Evolutionary conservation across 257 asterid species (phyloP), one percentile per base, ranked within the genome.

Genomic region (Nicotiana noctiflora): DNA sequence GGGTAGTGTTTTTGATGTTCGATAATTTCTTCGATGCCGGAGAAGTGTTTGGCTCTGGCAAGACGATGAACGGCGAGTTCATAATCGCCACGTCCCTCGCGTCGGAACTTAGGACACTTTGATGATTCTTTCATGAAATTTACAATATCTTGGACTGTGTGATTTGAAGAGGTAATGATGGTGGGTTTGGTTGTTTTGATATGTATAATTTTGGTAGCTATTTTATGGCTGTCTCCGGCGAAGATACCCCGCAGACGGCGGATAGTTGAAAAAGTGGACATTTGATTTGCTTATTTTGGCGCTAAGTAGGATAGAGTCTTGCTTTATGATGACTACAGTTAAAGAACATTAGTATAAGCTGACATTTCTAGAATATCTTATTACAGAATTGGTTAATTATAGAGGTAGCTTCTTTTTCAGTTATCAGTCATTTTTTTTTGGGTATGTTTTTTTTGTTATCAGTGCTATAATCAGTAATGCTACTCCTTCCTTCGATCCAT

Each of bases 1-100:
- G 72, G 68, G 75, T 81, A 86, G 64, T 49, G 67, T 76, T 88
- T 86, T 46, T 84, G 82, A 53, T 88, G 89, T 1, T 81, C 82
- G 76, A 88, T 80, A 62, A 88, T 79, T 27, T 82, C 83, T 25
- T 81, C 80, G 40, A 88, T 64, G 80, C 34, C 67, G 23, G 84
- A 75, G 76, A 76, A 56, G 29, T 56, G 74, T 23, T 85, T 68
- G 57, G 64, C 76, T 10, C 15, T 8, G n/a, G 86, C 83, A 27
- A 88, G 89, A 66, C 86, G 87, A 64, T 8, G 53, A 34, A 84
- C 85, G 40, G 76, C 13, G 59, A 40, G 7, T 27, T 21, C 81
- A 52, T 80, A 85, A 13, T n/a, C 3, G 11, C 3, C 1, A 56
- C 66, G 66, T 0, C 57, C 10, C 5, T 34, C 40, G 19, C 77